Percentiles rank a stretch among this genome's conserved stretches.
phyloP scores from a whole-genome alignment of 257 asterid species.

The Schizonepeta tenuifolia region DNA sequence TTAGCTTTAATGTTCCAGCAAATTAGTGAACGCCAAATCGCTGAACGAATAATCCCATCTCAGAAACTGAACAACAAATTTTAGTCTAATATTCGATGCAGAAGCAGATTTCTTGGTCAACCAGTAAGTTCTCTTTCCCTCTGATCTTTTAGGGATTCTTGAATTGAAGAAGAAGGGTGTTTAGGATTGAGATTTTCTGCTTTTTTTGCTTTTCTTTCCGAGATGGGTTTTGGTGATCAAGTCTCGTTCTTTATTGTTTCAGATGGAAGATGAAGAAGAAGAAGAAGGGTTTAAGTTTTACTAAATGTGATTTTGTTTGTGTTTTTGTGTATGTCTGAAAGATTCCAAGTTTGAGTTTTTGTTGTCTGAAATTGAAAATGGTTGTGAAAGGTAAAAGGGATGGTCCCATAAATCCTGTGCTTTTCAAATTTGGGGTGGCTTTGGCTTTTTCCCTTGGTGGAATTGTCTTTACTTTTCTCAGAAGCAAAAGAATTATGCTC shows the following conservation, averaged over 20 bases:
- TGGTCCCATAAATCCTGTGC: constrained; percentile 43
- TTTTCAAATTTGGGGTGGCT: constrained; percentile 72
- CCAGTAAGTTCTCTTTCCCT: constrained; percentile 30
- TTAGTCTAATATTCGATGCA: constrained; percentile 29
- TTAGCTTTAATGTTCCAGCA: constrained; percentile 27
- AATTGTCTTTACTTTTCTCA: constrained; percentile 58
- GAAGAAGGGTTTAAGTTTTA: constrained; percentile 28
- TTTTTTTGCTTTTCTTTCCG: constrained; percentile 23
- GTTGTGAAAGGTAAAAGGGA: constrained; percentile 60
- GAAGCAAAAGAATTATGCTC: constrained; percentile 45
- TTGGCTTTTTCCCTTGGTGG: constrained; percentile 81
- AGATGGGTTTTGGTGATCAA: constrained; percentile 37
- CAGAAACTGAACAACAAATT: constrained; percentile 9
- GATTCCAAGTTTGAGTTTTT: constrained; percentile 19
- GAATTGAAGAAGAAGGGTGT: constrained; percentile 16
- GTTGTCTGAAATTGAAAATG: constrained; percentile 48
- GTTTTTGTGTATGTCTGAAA: constrained; percentile 7
- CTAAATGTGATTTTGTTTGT: constrained; percentile 25
- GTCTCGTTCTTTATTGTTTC: constrained; percentile 23
- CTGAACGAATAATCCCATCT: constrained; percentile 4
- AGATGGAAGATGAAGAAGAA: constrained; percentile 51
- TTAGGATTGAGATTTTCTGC: constrained; percentile 22
- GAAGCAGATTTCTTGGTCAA: constrained; percentile 29
- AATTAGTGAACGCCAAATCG: constrained; percentile 21
- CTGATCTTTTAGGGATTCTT: neutral